Evolutionary conservation across 345 rosid species (phyloP), one percentile per base, ranked within the genome.

Genomic region (Anastatica hierochuntica): DNA sequence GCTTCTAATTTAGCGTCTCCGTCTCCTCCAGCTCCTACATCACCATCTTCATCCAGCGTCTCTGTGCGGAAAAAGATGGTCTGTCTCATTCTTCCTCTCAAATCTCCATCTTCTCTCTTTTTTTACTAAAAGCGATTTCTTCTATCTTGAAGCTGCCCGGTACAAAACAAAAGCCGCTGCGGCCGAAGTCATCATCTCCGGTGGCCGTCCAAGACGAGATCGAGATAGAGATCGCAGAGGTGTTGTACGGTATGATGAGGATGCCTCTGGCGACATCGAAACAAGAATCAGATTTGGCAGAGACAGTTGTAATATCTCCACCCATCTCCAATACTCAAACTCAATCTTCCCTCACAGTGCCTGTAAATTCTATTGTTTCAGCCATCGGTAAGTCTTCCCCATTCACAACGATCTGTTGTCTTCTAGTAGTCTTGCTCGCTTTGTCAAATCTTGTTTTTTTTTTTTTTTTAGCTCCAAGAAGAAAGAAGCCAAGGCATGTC

Each of bases 161-260:
- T 16, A 66, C 77, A 4, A 94, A 94, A 69, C 94, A 74, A 43
- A 77, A 80, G 60, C 77, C 83, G n/a, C 53, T 67, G 1, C 72
- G 56, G 2, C 97, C 95, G 0, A 94, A 83, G 53, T 78, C 95
- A 11, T 74, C 85, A 0, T 56, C 94, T 9, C 59, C 63, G 30
- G 58, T 49, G 15, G 72, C 72, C 0, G 81, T 80, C 31, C 99
- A 88, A 56, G 99, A 94, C 31, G 97, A 94, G 72, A 88, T 88
- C 64, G 99, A 94, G 82, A 81, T 94, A 62, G 99, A 94, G 86
- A 88, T 94, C 16, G 99, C 99, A 0, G 94, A 94, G 67, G 99
- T 94, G 14, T 65, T 94, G 29, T 94, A 83, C 41, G 97, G 94
- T 8, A 69, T 92, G 95, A 72, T 78, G 95, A 77, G 86, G 68